Evolutionary conservation across 2,329 filamentous ascomycete species (phyloP), one percentile per base, ranked within the genome.

Genomic region (Diaporthe capsici): DNA sequence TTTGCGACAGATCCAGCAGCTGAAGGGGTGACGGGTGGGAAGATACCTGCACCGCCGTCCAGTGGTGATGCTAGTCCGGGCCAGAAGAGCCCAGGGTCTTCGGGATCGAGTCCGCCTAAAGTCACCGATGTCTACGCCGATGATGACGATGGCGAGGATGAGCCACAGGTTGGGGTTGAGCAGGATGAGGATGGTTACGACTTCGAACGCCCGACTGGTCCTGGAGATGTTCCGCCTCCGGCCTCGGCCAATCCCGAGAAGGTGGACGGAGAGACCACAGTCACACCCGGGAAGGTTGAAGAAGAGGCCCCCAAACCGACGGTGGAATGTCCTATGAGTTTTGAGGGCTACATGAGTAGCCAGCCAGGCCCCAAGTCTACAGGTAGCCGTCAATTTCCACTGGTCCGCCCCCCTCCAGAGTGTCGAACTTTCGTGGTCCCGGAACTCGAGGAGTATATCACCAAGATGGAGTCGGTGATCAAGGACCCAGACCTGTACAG

Each of bases 401-500:
- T 80, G 55, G 79, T 82, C 51, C 88, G 94, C 72, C 94, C 94
- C 5, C 89, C 89, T 5, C 86, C 87, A 68, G 88, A 90, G 81
- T 95, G 94, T 82, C 91, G 94, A 68, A 94, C 92, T 0, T 96
- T 95, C 85, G 87, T 89, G 68, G 94, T 93, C 0, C 87, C 90
- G 0, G 85, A 90, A 1, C 92, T 95, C 2, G 94, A 96, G 81
- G 87, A 90, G 74, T 89, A 94, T 55, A 93, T 95, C 74, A 78
- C 78, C 71, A 77, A 78, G 70, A 84, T 88, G 82, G 85, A 82
- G 79, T 77, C 78, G 7, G 80, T 82, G 8, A 85, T 88, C 71
- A 81, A 81, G 57, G 85, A 89, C 77, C 87, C 86, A 3, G 95
- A 97, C 81, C 88, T 97, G 37, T 94, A 93, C 53, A 91, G 94